Evolutionary conservation across 768 basidiomycete species (phyloP).

Genomic region (Macrolepiota fuliginosa): DNA sequence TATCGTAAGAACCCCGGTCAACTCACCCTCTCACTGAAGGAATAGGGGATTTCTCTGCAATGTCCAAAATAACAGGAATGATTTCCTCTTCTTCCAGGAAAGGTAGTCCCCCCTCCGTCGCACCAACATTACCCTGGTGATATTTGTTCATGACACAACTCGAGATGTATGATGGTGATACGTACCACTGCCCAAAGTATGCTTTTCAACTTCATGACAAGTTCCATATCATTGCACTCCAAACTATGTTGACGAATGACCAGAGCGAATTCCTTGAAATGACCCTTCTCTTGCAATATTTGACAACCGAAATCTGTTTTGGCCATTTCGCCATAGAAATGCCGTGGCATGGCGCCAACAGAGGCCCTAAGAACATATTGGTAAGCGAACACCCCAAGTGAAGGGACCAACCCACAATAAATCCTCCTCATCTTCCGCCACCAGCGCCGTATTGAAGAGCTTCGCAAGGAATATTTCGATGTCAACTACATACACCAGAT

Average conservation of each 20-base stretch:
- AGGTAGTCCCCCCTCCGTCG: slow-evolving; percentile 85
- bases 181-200: slow-evolving; percentile 95
- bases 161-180: slow-evolving; percentile 15
- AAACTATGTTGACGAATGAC: slow-evolving; percentile 86
- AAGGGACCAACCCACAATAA: slow-evolving; percentile 38
- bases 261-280: slow-evolving; percentile 87
- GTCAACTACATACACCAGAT: slow-evolving; percentile 89
- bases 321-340: slow-evolving; percentile 98
- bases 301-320: slow-evolving; percentile 96
- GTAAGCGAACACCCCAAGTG: background rate
- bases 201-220: slow-evolving; percentile 90
- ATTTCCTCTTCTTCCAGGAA: slow-evolving; percentile 97
- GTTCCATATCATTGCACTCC: slow-evolving; percentile 78
- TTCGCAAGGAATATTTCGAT: slow-evolving; percentile 90
- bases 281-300: slow-evolving; percentile 84
- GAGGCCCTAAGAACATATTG: slow-evolving; percentile 48
- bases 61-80: slow-evolving; percentile 85
- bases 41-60: slow-evolving; percentile 85
- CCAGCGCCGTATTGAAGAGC: slow-evolving; percentile 56
- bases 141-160: background rate
- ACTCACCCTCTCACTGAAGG: slow-evolving; percentile 91
- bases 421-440: slow-evolving; percentile 68
- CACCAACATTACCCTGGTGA: slow-evolving; percentile 86
- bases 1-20: background rate
- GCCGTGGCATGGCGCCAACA: slow-evolving; percentile 86